phyloP scores from a whole-genome alignment of 139 green algal species.

The Ostreobium quekettii region DNA sequence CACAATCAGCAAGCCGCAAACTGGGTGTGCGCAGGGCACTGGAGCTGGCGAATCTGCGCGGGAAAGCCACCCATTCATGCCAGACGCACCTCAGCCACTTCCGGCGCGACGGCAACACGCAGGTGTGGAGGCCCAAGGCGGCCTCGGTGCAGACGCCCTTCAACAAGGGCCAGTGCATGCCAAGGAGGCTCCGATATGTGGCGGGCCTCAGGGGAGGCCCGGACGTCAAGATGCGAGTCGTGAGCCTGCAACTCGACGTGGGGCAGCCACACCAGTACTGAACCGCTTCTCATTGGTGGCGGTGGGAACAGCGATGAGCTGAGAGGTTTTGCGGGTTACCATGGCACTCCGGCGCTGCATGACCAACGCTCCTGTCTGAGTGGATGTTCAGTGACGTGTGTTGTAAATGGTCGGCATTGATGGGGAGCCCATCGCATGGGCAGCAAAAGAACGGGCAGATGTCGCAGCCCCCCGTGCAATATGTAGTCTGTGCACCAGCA shows the following conservation, averaged over 20 bases:
- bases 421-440: too few species aligned
- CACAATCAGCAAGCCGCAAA: too few species aligned
- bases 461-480: too few species aligned
- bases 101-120: slow-evolving; percentile 50
- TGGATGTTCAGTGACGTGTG: too few species aligned
- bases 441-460: too few species aligned
- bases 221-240: slow-evolving; percentile 48
- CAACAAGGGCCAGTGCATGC: slow-evolving; percentile 58
- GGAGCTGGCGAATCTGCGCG: slow-evolving; percentile 50
- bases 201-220: slow-evolving; percentile 46
- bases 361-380: too few species aligned
- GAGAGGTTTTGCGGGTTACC: too few species aligned
- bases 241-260: slow-evolving; percentile 57
- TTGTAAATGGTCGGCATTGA: too few species aligned
- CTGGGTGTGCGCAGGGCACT: slow-evolving; percentile 28
- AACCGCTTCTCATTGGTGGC: too few species aligned
- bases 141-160: slow-evolving; percentile 27
- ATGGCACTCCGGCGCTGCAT: too few species aligned
- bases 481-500: too few species aligned
- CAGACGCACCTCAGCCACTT: slow-evolving; percentile 57
- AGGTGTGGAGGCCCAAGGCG: slow-evolving; percentile 50
- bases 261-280: slow-evolving; percentile 58
- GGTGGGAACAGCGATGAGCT: too few species aligned
- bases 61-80: slow-evolving; percentile 48
- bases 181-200: slow-evolving; percentile 56